A percentile compares a stretch with the other conserved stretches of the same genome.
Conservation (phyloP, 441 rosid species). For the Sinapis alba region DNA sequence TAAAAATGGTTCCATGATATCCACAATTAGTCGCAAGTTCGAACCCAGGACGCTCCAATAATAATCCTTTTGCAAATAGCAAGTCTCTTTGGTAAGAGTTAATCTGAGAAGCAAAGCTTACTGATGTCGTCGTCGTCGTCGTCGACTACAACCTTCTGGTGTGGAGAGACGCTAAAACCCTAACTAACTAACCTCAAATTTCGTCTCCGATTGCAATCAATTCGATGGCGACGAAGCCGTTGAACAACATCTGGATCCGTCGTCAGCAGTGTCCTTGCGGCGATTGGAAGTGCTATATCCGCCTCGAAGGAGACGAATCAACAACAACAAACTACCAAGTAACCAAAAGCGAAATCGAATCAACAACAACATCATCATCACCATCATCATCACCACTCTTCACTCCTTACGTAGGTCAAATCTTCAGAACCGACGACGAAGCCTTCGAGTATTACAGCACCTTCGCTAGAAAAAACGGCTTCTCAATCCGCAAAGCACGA, state of each 20-base stretch:
- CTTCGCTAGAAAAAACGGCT: conserved; percentile 86
- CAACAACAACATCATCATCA: conserved; percentile 38
- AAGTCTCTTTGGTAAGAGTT: no score
- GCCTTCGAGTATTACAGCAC: conserved; percentile 84
- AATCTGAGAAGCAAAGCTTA: no score
- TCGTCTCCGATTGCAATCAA: no score
- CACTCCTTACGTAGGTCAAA: conserved; percentile 82
- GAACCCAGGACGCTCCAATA: no score
- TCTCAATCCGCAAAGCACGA: conserved; percentile 86
- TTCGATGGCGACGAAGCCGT: conserved; percentile 59
- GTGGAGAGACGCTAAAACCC: no score
- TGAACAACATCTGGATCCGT: conserved; percentile 75
- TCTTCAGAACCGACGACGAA: conserved; percentile 74
- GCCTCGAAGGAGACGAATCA: conserved; percentile 61
- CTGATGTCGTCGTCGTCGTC: no score
- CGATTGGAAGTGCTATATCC: conserved; percentile 89
- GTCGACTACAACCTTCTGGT: no score
- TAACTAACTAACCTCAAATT: no score
- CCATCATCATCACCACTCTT: conserved; percentile 50
- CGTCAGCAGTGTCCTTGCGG: conserved; percentile 94
- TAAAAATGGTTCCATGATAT: no score
- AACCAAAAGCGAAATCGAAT: conserved; percentile 54
- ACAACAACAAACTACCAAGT: conserved; percentile 42
- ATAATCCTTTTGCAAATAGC: no score
- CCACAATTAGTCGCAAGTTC: no score